Conservation (phyloP, 1,139 yeast genomes). For the Zygoascus sp. region DNA sequence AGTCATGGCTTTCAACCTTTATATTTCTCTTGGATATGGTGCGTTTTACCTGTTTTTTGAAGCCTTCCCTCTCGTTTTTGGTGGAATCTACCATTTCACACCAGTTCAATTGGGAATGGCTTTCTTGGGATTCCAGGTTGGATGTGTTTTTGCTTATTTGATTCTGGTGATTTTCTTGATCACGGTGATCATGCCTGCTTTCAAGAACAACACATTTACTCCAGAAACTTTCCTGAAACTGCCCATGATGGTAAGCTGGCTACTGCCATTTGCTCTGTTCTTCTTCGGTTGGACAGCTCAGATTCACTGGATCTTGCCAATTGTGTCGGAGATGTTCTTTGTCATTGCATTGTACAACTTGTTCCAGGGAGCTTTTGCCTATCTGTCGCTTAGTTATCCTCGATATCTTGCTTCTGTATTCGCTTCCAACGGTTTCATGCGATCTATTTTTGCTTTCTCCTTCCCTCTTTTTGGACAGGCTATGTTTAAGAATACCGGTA, state of each 20-base stretch:
- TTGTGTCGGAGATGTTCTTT: conserved; percentile 69
- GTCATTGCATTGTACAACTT: conserved; percentile 70
- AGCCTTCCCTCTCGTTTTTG: conserved; percentile 55
- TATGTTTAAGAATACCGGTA: conserved; percentile 44
- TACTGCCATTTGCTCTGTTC: conserved; percentile 47
- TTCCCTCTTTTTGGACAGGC: conserved; percentile 54
- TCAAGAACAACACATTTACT: conserved; percentile 15
- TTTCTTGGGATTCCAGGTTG: conserved; percentile 45
- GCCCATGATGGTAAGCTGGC: conserved; percentile 45
- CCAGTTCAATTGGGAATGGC: conserved; percentile 47
- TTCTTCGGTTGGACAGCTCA: conserved; percentile 57
- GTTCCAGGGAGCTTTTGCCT: conserved; percentile 67
- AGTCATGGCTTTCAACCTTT: conserved; percentile 38
- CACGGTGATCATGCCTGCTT: conserved; percentile 15
- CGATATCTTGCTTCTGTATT: conserved; percentile 60
- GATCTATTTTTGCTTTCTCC: conserved; percentile 50
- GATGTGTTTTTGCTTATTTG: conserved; percentile 34
- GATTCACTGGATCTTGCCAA: conserved; percentile 77
- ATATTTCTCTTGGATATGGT: conserved; percentile 52
- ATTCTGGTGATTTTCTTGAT: conserved; percentile 17
- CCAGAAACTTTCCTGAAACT: conserved; percentile 19
- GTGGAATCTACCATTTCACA: conserved; percentile 45
- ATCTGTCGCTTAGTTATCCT: conserved; percentile 69
- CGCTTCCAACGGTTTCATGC: conserved; percentile 49
- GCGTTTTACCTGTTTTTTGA: conserved; percentile 56